Percentiles rank a stretch among this genome's conserved stretches.
Conservation (phyloP, 2,329 filamentous ascomycete species). For the Venturia effusa region DNA sequence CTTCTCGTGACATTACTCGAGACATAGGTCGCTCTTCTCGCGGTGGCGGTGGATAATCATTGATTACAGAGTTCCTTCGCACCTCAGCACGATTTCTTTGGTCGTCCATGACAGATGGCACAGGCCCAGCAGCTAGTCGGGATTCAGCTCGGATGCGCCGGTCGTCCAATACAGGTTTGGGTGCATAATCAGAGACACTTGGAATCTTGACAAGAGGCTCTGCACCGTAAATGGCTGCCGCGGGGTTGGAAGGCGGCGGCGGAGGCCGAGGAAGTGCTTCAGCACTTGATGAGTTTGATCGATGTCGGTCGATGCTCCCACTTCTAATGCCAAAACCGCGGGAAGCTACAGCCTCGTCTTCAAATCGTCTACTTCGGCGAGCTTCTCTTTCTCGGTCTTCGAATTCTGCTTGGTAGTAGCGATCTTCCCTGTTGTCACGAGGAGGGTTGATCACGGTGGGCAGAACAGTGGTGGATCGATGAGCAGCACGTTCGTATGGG, state of each 20-base stretch:
- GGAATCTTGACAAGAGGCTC: constrained; percentile 11
- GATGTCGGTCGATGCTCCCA: constrained; percentile 17
- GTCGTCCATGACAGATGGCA: background rate
- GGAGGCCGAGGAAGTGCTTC: background rate
- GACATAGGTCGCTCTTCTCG: background rate
- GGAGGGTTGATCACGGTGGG: background rate
- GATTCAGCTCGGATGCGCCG: background rate
- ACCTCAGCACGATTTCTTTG: background rate
- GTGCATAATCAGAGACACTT: constrained; percentile 2
- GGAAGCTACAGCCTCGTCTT: constrained; percentile 33
- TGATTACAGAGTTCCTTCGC: background rate
- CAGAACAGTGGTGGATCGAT: background rate
- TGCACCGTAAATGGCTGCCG: constrained; percentile 7
- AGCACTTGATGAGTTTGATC: background rate
- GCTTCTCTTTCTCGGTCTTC: constrained; percentile 12
- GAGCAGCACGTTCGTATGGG: background rate
- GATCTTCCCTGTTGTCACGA: constrained; percentile 1
- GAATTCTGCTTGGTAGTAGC: constrained; percentile 7
- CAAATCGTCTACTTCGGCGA: constrained; percentile 17
- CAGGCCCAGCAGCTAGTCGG: background rate
- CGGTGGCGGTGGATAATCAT: background rate
- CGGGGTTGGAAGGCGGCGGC: background rate
- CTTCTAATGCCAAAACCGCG: constrained; percentile 37
- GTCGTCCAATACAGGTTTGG: background rate
- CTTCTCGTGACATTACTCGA: background rate